Conservation (phyloP, 2,329 filamentous ascomycete genomes). For the Akanthomyces lecanii region DNA sequence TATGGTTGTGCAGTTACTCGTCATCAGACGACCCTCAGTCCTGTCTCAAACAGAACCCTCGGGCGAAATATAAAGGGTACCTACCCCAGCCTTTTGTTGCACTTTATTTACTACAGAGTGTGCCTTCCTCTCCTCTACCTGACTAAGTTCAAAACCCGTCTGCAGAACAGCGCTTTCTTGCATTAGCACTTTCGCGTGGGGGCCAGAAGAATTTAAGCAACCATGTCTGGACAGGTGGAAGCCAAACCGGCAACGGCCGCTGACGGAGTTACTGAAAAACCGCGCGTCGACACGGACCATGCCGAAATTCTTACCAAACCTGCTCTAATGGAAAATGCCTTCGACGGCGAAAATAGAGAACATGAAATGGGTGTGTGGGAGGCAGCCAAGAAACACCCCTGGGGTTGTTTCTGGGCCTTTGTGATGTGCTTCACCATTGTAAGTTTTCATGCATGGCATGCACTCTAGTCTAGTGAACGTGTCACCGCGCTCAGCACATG, state of each 20-base stretch:
- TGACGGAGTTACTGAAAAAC: constrained; percentile 18
- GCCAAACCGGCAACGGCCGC: constrained; percentile 7
- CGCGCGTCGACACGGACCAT: constrained; percentile 28
- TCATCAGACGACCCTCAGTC: not conserved
- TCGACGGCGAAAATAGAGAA: constrained; percentile 41
- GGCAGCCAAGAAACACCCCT: constrained; percentile 37
- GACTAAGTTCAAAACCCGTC: too few species aligned
- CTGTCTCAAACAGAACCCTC: not conserved
- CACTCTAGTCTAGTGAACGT: too few species aligned
- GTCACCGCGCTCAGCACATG: too few species aligned
- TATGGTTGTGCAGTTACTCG: not conserved
- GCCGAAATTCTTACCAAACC: constrained; percentile 32
- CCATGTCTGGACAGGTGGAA: constrained; percentile 18
- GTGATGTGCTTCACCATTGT: constrained; percentile 49
- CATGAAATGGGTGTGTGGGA: constrained; percentile 37
- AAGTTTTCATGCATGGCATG: constrained; percentile 21
- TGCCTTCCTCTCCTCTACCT: too few species aligned
- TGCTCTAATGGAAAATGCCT: constrained; percentile 37
- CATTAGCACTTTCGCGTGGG: not conserved
- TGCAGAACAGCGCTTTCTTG: not conserved
- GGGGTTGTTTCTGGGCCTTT: constrained; percentile 45
- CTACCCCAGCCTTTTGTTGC: not conserved
- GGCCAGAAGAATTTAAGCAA: not conserved
- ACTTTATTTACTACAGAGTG: too few species aligned
- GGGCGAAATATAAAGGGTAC: not conserved